Conservation (phyloP, 192 early-diverging fungal genomes). For the Lobosporangium transversale region DNA sequence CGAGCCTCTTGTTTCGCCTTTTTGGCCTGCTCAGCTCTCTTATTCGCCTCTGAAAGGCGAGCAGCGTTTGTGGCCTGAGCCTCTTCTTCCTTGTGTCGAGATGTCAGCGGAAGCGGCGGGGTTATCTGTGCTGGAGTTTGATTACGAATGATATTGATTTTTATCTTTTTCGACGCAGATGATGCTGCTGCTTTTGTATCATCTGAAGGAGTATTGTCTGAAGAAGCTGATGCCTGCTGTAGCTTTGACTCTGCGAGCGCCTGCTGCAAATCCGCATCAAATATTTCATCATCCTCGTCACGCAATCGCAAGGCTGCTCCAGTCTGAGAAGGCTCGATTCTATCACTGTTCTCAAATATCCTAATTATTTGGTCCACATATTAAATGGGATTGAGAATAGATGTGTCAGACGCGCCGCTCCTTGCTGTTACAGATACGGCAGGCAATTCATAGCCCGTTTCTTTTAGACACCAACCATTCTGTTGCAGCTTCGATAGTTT, state of each 20-base stretch:
- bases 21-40: constrained; percentile 21
- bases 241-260: constrained; percentile 20
- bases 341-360: constrained; percentile 30
- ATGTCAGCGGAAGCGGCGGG: constrained; percentile 18
- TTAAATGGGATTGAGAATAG: no score
- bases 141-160: constrained; percentile 40
- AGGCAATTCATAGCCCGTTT: no score
- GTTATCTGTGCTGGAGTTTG: background rate
- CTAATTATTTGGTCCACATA: no score
- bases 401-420: no score
- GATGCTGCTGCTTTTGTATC: background rate
- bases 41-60: constrained; percentile 22
- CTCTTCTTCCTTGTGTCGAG: constrained; percentile 33
- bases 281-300: constrained; percentile 15
- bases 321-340: background rate
- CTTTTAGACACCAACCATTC: no score
- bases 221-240: background rate
- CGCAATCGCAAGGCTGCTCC: constrained; percentile 1
- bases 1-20: constrained; percentile 24
- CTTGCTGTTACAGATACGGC: no score
- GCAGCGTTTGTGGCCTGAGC: constrained; percentile 16
- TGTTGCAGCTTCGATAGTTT: constrained; percentile 20
- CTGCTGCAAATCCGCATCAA: constrained; percentile 25
- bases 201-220: background rate
- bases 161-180: constrained; percentile 30